A percentile compares a stretch with the other conserved stretches of the same genome.
Conservation (phyloP, 2,329 filamentous ascomycete genomes). For the Neodidymelliopsis sp. region DNA sequence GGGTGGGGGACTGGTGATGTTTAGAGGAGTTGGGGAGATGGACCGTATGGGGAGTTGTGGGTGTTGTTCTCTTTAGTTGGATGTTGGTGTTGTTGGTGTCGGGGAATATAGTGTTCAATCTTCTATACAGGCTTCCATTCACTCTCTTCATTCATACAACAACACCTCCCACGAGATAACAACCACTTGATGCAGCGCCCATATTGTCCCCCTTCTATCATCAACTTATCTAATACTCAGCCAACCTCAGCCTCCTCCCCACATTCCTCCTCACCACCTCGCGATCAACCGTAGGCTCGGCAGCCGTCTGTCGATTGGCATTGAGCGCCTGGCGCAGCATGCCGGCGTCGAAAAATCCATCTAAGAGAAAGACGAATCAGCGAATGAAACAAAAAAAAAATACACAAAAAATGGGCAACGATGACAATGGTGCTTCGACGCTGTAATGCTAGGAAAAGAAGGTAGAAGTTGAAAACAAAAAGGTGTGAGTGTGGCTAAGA, state of each 20-base stretch:
- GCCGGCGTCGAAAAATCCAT: constrained; percentile 96
- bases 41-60: no score
- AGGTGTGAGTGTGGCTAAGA: not conserved
- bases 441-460: not conserved
- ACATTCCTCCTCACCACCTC: constrained; percentile 72
- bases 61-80: no score
- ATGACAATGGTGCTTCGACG: not conserved
- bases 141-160: no score
- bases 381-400: constrained; percentile 20
- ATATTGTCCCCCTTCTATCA: not conserved
- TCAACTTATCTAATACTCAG: constrained; percentile 65
- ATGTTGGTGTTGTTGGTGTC: no score
- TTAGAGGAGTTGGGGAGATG: no score
- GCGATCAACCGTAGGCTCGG: constrained; percentile 62
- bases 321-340: constrained; percentile 92
- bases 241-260: constrained; percentile 75
- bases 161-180: no score
- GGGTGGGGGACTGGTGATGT: no score
- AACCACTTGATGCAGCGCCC: no score
- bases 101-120: no score
- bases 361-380: constrained; percentile 59
- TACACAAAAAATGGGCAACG: constrained; percentile 1
- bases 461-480: constrained; percentile 19
- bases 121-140: no score
- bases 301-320: constrained; percentile 65